These are phyloP conservation scores for Byssothecium circinans DNA, from an alignment of 2,329 filamentous ascomycete genomes.

Conservation along the genomic window DNA sequence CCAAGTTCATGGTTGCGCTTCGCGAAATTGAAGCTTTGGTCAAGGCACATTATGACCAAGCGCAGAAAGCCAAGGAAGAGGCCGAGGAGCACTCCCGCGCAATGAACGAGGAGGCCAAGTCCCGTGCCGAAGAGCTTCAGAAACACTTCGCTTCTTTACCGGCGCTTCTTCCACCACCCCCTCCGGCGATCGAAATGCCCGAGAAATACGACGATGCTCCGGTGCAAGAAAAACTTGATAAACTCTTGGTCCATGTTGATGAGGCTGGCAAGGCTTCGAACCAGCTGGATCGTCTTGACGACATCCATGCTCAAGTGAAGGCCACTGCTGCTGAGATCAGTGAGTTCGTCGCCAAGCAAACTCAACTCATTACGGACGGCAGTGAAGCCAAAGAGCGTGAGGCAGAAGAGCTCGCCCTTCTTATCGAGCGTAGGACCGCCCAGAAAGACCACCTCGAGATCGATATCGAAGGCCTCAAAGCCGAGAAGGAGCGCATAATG, in stretches of 20 bases:
- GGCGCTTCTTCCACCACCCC: conserved; percentile 48
- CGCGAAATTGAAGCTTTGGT: conserved; percentile 83
- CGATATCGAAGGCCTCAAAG: conserved; percentile 50
- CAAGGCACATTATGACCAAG: conserved; percentile 85
- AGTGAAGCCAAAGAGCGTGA: conserved; percentile 77
- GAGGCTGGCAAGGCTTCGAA: conserved; percentile 69
- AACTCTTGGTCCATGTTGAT: conserved; percentile 60
- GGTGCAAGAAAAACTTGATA: conserved; percentile 59
- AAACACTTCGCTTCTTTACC: conserved; percentile 47
- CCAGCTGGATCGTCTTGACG: conserved; percentile 80
- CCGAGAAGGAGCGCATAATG: conserved; percentile 46
- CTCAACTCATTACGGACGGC: conserved; percentile 72
- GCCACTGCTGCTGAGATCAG: conserved; percentile 82
- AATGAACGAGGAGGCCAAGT: conserved; percentile 48
- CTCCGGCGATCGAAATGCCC: conserved; percentile 50
- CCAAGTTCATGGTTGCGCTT: conserved; percentile 82
- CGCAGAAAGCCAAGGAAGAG: conserved; percentile 61
- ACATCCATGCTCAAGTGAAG: conserved; percentile 86
- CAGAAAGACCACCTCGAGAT: conserved; percentile 63
- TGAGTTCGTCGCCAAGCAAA: conserved; percentile 77
- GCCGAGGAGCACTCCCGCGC: conserved; percentile 47
- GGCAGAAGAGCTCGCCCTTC: conserved; percentile 75
- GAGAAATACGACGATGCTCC: conserved; percentile 54
- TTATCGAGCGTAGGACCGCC: conserved; percentile 74
- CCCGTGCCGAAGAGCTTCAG: conserved; percentile 47